Percentiles rank a stretch among this genome's conserved stretches.
phyloP scores from a whole-genome alignment of 441 rosid species.

The Breynia disticha region DNA sequence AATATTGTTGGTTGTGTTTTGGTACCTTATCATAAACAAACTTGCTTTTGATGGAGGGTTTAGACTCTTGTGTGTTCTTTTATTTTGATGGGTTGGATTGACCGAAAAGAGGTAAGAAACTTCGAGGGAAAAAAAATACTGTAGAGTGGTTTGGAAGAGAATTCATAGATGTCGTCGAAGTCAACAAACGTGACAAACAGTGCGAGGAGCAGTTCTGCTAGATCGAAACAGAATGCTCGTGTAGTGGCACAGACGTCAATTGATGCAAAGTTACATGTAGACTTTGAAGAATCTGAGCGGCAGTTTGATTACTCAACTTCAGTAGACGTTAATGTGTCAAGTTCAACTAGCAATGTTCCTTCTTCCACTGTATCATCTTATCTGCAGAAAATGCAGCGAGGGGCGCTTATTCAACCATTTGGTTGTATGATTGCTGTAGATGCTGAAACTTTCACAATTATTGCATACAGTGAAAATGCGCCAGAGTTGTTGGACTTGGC shows the following conservation, averaged over 20 bases:
- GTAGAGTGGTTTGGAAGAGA: constrained; percentile 12
- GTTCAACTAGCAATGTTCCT: constrained; percentile 46
- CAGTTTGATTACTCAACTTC: constrained; percentile 64
- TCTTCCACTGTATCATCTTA: constrained; percentile 59
- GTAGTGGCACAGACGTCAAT: constrained; percentile 60
- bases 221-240: constrained; percentile 39
- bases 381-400: constrained; percentile 75
- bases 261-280: constrained; percentile 59
- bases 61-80: constrained; percentile 2
- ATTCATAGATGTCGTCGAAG: constrained; percentile 44
- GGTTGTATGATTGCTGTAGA: constrained; percentile 75
- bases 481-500: constrained; percentile 66
- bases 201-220: constrained; percentile 47
- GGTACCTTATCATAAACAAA: no score
- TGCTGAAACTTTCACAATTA: constrained; percentile 41
- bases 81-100: constrained; percentile 16
- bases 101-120: constrained; percentile 4
- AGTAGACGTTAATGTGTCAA: constrained; percentile 38
- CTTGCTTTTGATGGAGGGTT: constrained; percentile 8
- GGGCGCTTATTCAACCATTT: constrained; percentile 59
- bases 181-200: constrained; percentile 29
- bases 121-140: constrained; percentile 7
- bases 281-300: constrained; percentile 51
- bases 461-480: constrained; percentile 70
- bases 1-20: no score